Base-by-base conservation (phyloP, 257 asterid genomes). In the Mentha longifolia region DNA sequence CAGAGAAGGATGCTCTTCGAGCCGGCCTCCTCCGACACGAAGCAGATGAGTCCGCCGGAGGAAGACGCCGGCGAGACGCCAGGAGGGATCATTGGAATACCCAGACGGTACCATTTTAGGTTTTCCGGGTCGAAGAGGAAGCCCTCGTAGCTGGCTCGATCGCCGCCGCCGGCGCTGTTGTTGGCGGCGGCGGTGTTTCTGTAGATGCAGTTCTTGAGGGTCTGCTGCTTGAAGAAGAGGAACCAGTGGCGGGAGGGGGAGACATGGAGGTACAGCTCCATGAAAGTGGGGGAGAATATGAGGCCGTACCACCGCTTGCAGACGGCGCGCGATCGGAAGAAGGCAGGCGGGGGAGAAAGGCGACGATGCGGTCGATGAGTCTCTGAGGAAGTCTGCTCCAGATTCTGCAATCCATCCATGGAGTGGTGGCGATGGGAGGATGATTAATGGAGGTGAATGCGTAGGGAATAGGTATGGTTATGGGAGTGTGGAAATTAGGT, bases 291-390 rank as follows among this genome's bases (percentile, higher is more conserved):
- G 73, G 96, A 87, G 82, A 87, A 91, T 9, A 94, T 49, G 68
- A 91, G 96, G 52, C 72, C 77, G 58, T 94, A 94, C 94, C 95
- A 91, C 71, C 97, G 79, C 52, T 89, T 93, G 73, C 98, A 91
- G 69, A 93, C 97, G 1, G 86, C 80, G 35, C 97, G 82, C 7
- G 92, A 84, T 51, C 96, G 82, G 71, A 91, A 94, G 77, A 94
- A 89, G 52, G 96, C 92, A 3, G 97, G 97, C 16, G 96, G 82
- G 98, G 96, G 13, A 94, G 98, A 28, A 77, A 84, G 51, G 96
- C 92, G 35, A 94, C 61, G 19, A 94, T n/a, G n/a, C n/a, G n/a
- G n/a, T n/a, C n/a, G n/a, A n/a, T 20, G 15, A 91, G 68, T 10
- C 87, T 80, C 41, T 84, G 87, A 0, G 98, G 98, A 6, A 94